Base-by-base conservation (phyloP, 202 grass and related monocot species). In the Sporobolus alterniflorus region DNA sequence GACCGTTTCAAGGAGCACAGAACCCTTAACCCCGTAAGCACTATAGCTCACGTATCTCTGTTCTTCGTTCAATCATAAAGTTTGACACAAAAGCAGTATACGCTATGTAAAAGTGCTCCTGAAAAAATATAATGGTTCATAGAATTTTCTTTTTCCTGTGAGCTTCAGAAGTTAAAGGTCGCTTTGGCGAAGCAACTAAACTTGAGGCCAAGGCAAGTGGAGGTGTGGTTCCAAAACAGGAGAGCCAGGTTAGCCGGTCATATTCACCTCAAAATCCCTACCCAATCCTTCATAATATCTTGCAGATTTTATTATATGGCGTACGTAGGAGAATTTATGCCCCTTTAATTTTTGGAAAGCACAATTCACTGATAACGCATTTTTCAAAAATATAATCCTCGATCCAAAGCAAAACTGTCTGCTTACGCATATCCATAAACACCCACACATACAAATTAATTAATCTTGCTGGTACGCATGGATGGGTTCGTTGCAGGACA, bases 181-280 rank as follows among this genome's bases (percentile, higher is more conserved):
- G 73, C 81, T 81, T 71, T 93, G n/a, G 91, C 91, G 15, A 85
- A 73, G 61, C 91, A 93, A 75, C 87, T 93, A 5, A 90, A 67
- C 54, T 84, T 93, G 33, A 86, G 91, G 84, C 81, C 91, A 41
- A 87, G 91, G 73, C 91, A 93, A 68, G 91, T 93, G 32, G 91
- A 93, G 63, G 91, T 93, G 20, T 93, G 91, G 91, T 93, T 93
- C 91, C 91, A 93, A n/a, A 93, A 93, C 33, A 77, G 91, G 76
- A 88, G 91, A 87, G 91, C 91, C 61, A 93, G 90, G 90, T 91
- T 64, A 76, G 61, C 73, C 22, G 21, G 68, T 79, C 61, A 33
- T 74, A 74, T 74, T 86, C 75, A 79, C 75, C 83, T 78, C 67
- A 28, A 79, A 56, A 73, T 42, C 57, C 61, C 69, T 66, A 86